Conservation (phyloP, 352 stramenopile species). For the Pythium myriotylum region DNA sequence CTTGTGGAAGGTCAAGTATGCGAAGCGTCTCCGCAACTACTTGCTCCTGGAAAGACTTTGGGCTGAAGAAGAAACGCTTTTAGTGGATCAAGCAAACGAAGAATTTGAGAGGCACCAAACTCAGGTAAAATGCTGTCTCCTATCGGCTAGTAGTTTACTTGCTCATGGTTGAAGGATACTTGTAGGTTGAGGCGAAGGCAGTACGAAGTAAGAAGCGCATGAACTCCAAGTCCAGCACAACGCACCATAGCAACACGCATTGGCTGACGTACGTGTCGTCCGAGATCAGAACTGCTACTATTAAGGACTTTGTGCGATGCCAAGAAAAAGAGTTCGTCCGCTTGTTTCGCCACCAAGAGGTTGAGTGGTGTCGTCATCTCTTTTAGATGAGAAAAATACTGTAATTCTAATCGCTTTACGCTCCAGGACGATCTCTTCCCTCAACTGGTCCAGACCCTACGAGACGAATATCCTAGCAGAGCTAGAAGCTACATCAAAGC, state of each 20-base stretch:
- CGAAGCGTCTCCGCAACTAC: constrained; percentile 39
- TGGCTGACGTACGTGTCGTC: constrained; percentile 57
- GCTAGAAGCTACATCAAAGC: constrained; percentile 59
- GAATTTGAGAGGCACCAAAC: constrained; percentile 38
- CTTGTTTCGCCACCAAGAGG: constrained; percentile 56
- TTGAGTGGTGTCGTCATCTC: no score
- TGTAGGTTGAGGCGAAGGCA: constrained; percentile 22
- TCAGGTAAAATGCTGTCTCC: constrained; percentile 28
- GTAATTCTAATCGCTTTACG: not conserved
- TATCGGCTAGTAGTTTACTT: not conserved
- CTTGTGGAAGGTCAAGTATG: constrained; percentile 51
- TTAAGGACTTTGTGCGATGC: constrained; percentile 43
- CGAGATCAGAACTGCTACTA: constrained; percentile 37
- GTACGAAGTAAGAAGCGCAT: constrained; percentile 23
- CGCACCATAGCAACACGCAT: constrained; percentile 17
- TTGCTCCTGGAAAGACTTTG: constrained; percentile 51
- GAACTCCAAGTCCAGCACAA: constrained; percentile 5
- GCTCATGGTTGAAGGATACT: not conserved
- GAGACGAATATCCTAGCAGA: constrained; percentile 57
- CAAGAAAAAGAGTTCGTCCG: constrained; percentile 39
- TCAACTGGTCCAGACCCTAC: constrained; percentile 60
- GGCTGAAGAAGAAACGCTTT: constrained; percentile 48
- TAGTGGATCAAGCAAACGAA: constrained; percentile 52
- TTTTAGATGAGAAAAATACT: no score
- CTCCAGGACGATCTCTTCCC: constrained; percentile 53